Percentiles rank a stretch among this genome's conserved stretches.
Conservation (phyloP, 2,329 filamentous ascomycete species). For the Didymella lethalis region DNA sequence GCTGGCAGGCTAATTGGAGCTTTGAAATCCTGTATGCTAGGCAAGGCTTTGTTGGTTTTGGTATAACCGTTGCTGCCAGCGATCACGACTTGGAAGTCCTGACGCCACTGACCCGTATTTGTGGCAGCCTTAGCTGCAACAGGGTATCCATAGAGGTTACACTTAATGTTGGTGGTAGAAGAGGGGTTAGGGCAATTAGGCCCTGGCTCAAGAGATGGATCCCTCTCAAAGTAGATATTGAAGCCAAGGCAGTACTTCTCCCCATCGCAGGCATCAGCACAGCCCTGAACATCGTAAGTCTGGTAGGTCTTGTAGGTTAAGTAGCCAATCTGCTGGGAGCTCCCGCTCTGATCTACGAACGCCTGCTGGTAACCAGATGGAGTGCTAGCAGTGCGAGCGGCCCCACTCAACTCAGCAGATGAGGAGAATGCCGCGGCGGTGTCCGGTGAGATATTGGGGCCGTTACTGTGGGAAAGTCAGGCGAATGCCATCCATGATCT, state of each 20-base stretch:
- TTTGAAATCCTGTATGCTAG: constrained; percentile 1
- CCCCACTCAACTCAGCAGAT: too few relatives aligned
- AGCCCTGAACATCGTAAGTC: background rate
- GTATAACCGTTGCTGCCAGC: constrained; percentile 11
- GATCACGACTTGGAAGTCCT: constrained; percentile 9
- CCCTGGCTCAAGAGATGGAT: constrained; percentile 4
- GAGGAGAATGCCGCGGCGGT: too few relatives aligned
- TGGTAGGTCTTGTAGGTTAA: background rate
- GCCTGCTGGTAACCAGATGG: background rate
- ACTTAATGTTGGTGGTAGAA: constrained; percentile 10
- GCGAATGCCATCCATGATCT: too few relatives aligned
- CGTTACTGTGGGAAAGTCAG: too few relatives aligned
- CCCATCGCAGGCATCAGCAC: background rate
- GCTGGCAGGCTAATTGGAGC: background rate
- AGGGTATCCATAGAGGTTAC: constrained; percentile 6
- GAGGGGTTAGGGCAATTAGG: constrained; percentile 1
- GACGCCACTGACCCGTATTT: constrained; percentile 11
- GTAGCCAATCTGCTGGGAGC: constrained; percentile 1
- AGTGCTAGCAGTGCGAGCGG: background rate
- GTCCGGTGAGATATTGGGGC: too few relatives aligned
- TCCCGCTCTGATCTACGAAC: background rate
- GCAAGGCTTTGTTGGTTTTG: background rate
- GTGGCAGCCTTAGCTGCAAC: constrained; percentile 6
- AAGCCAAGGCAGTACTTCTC: constrained; percentile 2
- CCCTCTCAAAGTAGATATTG: constrained; percentile 5